Evolutionary conservation across 805 yeast genomes (phyloP), one percentile per base, ranked within the genome.

Genomic region (Ogataea corticis): DNA sequence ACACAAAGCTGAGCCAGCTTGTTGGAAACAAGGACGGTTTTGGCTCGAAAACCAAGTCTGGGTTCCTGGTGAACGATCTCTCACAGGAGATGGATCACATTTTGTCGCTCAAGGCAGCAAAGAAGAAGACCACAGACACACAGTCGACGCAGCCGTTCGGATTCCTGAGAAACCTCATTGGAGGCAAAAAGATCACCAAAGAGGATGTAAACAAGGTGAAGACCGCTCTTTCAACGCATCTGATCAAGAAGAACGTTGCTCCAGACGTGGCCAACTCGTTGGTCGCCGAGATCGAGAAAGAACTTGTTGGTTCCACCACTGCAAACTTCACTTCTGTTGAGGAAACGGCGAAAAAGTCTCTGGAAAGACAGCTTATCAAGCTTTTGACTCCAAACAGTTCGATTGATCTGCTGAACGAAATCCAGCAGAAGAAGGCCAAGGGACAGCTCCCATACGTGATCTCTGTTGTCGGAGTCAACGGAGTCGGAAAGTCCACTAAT

Each of bases 401-500:
- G 1, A 82, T 91, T 1, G 96, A 94, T 61, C 68, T 92, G 48
- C 73, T 92, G 29, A 86, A 87, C 54, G 96, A 89, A 57, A 87
- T 94, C 43, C 83, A 85, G 56, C 59, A 69, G 25, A 68, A 70
- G 36, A 68, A 67, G 31, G 54, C 61, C 11, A 61, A 58, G 15
- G 62, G 65, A 9, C 61, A 64, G 4, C 63, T 79, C 7, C 97
- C 99, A 2, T 92, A 88, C 55, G 97, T 92, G n/a, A 88, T 92
- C 45, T 90, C 97, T 0, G 92, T 92, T 17, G 98, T 92, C 19
- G 99, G 99, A 33, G 99, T 92, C 16, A 92, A 92, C 65, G 99
- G 99, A 36, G 99, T 92, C 33, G 99, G 99, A 12, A 92, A 92
- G 66, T 92, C 98, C 0, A 92, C 99, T 2, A 94, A 92, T 60